phyloP scores from a whole-genome alignment of 495 filamentous ascomycete species.

The Aspergillus kassunensis region DNA sequence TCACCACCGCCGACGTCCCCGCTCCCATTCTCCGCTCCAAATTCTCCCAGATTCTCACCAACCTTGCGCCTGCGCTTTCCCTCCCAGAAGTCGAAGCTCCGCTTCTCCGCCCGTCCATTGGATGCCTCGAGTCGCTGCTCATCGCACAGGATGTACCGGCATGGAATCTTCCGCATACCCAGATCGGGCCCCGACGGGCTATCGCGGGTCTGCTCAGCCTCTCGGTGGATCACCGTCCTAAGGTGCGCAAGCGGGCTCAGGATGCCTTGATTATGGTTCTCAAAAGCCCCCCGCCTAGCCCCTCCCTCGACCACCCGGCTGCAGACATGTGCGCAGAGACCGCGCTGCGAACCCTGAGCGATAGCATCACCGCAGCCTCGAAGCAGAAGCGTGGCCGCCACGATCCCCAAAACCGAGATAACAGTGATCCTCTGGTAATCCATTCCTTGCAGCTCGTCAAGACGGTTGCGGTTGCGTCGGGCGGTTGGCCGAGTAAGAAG shows the following conservation, averaged over 20 bases:
- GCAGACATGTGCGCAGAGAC: conserved; percentile 94
- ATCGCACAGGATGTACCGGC: conserved; percentile 80
- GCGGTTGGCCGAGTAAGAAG: conserved; percentile 96
- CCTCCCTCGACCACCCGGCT: conserved; percentile 86
- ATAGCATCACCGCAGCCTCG: conserved; percentile 58
- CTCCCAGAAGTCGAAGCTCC: conserved; percentile 82
- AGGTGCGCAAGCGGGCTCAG: conserved; percentile 91
- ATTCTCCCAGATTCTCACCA: conserved; percentile 86
- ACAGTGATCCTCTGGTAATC: conserved; percentile 77
- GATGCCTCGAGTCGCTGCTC: conserved; percentile 83
- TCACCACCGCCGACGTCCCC: conserved; percentile 78
- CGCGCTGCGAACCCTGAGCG: conserved; percentile 68
- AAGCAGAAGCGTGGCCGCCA: conserved; percentile 58
- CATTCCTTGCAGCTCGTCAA: conserved; percentile 89
- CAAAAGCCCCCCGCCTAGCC: conserved; percentile 78
- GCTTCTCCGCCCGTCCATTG: conserved; percentile 81
- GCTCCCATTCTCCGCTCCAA: conserved; percentile 82
- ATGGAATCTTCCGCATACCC: conserved; percentile 79
- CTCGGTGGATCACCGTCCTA: conserved; percentile 83
- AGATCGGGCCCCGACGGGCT: conserved; percentile 83
- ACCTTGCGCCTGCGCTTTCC: conserved; percentile 77
- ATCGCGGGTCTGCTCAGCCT: conserved; percentile 81
- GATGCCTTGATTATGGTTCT: conserved; percentile 83
- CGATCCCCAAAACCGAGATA: conserved; percentile 41
- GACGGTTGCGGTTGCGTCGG: conserved; percentile 76